phyloP scores from a whole-genome alignment of 2,329 filamentous ascomycete genomes.

The Sclerotinia sclerotiorum region DNA sequence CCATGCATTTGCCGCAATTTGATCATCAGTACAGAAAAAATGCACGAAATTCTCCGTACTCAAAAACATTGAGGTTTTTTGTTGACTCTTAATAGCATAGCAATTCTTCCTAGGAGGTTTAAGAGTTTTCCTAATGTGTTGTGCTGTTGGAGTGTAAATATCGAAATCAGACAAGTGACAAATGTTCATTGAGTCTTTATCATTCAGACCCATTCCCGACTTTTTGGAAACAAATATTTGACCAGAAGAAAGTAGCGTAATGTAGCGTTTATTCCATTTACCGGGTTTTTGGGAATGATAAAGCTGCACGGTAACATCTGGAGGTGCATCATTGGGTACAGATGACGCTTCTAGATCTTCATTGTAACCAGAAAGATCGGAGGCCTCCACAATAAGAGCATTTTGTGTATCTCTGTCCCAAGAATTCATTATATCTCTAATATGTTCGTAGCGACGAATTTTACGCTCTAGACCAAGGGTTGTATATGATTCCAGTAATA shows the following conservation, averaged over 20 bases:
- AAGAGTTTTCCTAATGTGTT: constrained; percentile 66
- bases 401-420: constrained; percentile 86
- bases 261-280: constrained; percentile 84
- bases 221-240: constrained; percentile 74
- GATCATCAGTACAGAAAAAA: constrained; percentile 82
- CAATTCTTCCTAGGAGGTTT: constrained; percentile 83
- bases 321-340: constrained; percentile 64
- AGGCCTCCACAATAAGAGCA: constrained; percentile 64
- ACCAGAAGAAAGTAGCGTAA: constrained; percentile 71
- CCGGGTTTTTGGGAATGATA: constrained; percentile 79
- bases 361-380: constrained; percentile 54
- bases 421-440: constrained; percentile 87
- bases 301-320: constrained; percentile 67
- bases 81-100: constrained; percentile 88
- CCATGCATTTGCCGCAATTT: constrained; percentile 64
- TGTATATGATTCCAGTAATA: constrained; percentile 76
- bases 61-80: constrained; percentile 81
- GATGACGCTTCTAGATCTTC: constrained; percentile 63
- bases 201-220: constrained; percentile 53
- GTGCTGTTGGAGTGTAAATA: constrained; percentile 74
- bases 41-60: constrained; percentile 85
- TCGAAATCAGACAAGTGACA: constrained; percentile 93
- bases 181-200: constrained; percentile 68
- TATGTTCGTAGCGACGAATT: constrained; percentile 79
- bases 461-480: constrained; percentile 78